These are phyloP conservation scores for Neurospora sp. DNA, from an alignment of 495 filamentous ascomycete genomes.

Conservation along the genomic window DNA sequence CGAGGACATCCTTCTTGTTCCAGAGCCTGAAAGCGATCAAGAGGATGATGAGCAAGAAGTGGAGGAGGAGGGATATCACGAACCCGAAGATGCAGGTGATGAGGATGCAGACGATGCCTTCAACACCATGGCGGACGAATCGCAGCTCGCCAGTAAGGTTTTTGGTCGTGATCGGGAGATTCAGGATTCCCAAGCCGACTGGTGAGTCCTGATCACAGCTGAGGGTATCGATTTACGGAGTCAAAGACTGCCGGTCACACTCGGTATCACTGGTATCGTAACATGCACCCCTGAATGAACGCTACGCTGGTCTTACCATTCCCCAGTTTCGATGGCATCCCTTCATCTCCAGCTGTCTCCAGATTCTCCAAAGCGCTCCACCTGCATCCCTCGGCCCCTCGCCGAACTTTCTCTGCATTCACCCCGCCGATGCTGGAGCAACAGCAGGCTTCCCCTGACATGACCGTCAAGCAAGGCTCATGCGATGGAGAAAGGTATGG, in stretches of 20 bases:
- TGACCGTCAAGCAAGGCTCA: neutral
- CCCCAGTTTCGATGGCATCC: neutral
- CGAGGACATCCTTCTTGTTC: conserved; percentile 37
- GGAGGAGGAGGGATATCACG: neutral
- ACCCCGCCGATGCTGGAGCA: neutral
- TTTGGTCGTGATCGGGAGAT: neutral
- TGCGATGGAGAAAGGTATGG: neutral
- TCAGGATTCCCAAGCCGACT: neutral
- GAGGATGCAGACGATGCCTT: neutral
- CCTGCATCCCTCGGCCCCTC: neutral
- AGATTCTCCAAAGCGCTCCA: neutral
- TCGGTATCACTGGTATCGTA: neutral
- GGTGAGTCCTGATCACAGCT: neutral
- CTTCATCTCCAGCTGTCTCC: neutral
- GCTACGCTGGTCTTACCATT: neutral
- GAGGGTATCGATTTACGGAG: neutral
- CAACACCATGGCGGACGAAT: neutral
- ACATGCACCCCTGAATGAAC: neutral
- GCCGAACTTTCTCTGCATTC: neutral
- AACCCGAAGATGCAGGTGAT: neutral
- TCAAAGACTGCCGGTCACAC: neutral
- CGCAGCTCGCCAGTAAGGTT: neutral
- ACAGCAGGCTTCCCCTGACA: neutral
- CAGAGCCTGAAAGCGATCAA: conserved; percentile 18
- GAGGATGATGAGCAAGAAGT: conserved; percentile 17